Evolutionary conservation across 352 stramenopile species (phyloP).

Genomic region (Phytophthora rubi): DNA sequence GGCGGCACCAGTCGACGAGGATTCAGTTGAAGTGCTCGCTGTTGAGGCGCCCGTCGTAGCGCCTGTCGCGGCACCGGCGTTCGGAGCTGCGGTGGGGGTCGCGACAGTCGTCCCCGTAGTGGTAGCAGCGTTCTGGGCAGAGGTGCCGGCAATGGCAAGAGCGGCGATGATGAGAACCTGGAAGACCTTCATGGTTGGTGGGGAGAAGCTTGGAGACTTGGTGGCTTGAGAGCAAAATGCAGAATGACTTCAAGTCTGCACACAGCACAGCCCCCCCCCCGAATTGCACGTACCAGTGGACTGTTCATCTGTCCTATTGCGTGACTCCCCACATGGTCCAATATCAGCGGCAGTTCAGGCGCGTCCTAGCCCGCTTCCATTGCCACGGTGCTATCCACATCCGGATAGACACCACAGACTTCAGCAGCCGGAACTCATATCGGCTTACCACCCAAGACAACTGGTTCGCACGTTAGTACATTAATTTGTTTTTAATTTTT

Average conservation of each 20-base stretch:
- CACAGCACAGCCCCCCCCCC: not conserved
- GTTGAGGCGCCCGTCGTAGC: conserved; percentile 5
- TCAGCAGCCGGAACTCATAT: not conserved
- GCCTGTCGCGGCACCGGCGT: conserved; percentile 2
- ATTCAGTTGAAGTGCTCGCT: conserved; percentile 3
- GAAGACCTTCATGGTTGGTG: conserved; percentile 30
- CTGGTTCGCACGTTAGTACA: not conserved
- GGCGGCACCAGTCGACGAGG: conserved; percentile 9
- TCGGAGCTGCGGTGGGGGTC: not conserved
- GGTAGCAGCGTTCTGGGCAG: conserved; percentile 19
- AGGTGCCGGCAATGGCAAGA: conserved; percentile 25
- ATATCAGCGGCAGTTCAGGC: not conserved
- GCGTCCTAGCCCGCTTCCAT: conserved; percentile 15
- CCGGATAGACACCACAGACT: not conserved
- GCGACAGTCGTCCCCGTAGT: not conserved
- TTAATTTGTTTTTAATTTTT: too few species aligned
- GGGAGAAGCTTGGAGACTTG: conserved; percentile 4
- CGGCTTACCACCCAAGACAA: not conserved
- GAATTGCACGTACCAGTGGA: not conserved
- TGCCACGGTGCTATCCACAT: not conserved
- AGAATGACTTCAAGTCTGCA: conserved; percentile 10
- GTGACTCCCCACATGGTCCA: conserved; percentile 1
- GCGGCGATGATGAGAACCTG: conserved; percentile 27
- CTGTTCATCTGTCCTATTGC: conserved; percentile 4
- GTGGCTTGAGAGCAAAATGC: conserved; percentile 6